Conservation (phyloP, 345 rosid genomes). For the Pugionium cornutum region DNA sequence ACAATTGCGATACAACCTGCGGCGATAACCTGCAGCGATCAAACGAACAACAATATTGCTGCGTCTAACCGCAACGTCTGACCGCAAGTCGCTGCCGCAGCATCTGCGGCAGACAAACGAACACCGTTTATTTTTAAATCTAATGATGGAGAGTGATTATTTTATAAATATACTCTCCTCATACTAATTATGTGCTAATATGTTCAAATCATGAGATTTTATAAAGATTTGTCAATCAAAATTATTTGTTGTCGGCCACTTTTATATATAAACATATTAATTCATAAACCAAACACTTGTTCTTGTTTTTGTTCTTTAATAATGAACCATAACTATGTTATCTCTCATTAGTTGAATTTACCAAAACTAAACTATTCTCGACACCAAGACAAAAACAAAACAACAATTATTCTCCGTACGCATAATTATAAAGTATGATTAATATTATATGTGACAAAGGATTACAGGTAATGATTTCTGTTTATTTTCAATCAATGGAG, state of each 20-base stretch:
- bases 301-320: not conserved
- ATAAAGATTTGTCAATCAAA: slow-evolving; percentile 9
- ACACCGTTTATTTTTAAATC: too few species aligned
- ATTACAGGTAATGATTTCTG: not conserved
- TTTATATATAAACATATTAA: not conserved
- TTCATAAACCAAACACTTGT: not conserved
- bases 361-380: not conserved
- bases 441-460: not conserved
- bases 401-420: not conserved
- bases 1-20: too few species aligned
- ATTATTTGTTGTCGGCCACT: slow-evolving; percentile 35
- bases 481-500: too few species aligned
- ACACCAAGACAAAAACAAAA: slow-evolving; percentile 17
- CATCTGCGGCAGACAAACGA: too few species aligned
- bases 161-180: not conserved
- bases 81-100: too few species aligned
- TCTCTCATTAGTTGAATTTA: not conserved
- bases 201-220: not conserved
- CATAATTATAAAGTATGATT: not conserved
- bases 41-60: too few species aligned
- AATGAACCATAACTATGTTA: not conserved
- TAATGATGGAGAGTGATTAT: slow-evolving; percentile 12
- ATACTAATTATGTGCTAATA: not conserved
- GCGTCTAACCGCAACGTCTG: too few species aligned
- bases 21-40: too few species aligned